Base-by-base conservation (phyloP, 1,284 basidiomycete genomes). In the Anthracocystis panici-leucophaei region DNA sequence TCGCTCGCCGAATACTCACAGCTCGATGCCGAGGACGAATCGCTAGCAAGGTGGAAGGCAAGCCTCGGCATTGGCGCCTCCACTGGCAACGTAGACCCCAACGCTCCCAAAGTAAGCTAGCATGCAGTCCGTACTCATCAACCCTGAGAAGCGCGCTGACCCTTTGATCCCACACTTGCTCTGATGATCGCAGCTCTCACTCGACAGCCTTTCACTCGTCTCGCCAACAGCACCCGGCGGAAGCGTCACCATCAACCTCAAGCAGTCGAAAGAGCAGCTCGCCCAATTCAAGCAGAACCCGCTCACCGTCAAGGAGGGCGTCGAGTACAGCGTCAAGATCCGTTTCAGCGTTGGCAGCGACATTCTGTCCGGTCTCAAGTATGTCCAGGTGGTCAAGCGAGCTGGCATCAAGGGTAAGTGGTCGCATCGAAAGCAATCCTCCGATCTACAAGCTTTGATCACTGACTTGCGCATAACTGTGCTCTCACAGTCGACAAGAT, bases 11-110 rank as follows among this genome's bases (percentile, higher is more conserved):
- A 89, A 80, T 87, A 89, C 60, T 86, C 87, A 18, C 85, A 86
- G 57, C 89, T 95, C 58, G 93, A 95, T 86, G 92, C 91, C 12
- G 88, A 92, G 67, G 93, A 95, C 85, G 93, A 94, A 86, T 93
- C 91, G 51, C 85, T 89, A 10, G 87, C 87, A 56, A 91, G 93
- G 72, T 95, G 93, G 93, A 95, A 95, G 85, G 93, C 92, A 25
- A 94, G 91, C 70, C 88, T 96, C 38, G 94, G 94, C 58, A 91
- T 95, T 75, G 89, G 89, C 51, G 88, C 91, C 23, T 59, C 64
- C 23, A 65, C 64, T 25, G 54, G 76, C 6, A 85, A 82, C 25
- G 81, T 86, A 21, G 86, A 82, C 58, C 80, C 82, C 2, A 75
- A 63, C 41, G 79, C 79, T 40, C 81, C 82, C 52, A 82, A 81